These are phyloP conservation scores for Metarhizium humberi DNA, from an alignment of 2,329 filamentous ascomycete species.

Conservation along the genomic window DNA sequence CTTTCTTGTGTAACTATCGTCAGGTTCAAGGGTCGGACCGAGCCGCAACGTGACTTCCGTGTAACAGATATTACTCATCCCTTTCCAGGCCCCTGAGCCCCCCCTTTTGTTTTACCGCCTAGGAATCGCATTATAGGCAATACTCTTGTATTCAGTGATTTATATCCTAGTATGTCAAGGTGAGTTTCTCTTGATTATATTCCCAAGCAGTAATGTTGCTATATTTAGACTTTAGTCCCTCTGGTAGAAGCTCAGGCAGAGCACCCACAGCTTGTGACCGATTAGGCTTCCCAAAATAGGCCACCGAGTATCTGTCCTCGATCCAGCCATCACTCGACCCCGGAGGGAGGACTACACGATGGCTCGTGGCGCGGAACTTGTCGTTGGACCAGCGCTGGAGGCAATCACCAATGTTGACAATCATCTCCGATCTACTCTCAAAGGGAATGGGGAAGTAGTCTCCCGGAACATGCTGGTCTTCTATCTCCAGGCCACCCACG, in stretches of 20 bases:
- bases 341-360: conserved; percentile 21
- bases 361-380: conserved; percentile 21
- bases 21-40: no score
- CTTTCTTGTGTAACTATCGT: no score
- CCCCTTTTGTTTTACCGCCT: no score
- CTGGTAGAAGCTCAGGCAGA: neutral
- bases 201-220: neutral
- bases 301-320: conserved; percentile 17
- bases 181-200: neutral
- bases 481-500: conserved; percentile 17
- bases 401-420: conserved; percentile 31
- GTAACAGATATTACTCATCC: no score
- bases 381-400: conserved; percentile 29
- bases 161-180: neutral
- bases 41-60: no score
- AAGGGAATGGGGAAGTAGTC: conserved; percentile 16
- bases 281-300: conserved; percentile 13
- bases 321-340: conserved; percentile 12
- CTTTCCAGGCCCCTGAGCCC: no score
- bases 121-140: no score
- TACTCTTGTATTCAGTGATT: no score
- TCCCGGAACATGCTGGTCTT: conserved; percentile 16
- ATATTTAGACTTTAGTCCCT: neutral
- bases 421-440: conserved; percentile 17
- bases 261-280: neutral